Conservation (phyloP, 2,329 filamentous ascomycete genomes). For the Dothistroma septosporum region DNA sequence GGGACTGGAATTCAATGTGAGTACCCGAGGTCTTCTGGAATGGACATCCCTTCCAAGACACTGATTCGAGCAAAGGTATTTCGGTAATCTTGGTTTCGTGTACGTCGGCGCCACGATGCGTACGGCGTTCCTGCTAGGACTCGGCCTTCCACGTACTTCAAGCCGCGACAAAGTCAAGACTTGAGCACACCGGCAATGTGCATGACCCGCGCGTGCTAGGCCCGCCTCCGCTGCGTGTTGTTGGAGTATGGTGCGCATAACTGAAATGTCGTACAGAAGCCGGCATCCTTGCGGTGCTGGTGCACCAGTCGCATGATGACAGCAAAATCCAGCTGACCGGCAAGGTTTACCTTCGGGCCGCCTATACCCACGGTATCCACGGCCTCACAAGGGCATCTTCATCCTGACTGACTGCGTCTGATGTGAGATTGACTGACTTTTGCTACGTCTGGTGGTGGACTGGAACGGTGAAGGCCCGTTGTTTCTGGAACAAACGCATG, state of each 20-base stretch:
- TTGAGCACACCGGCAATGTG: background rate
- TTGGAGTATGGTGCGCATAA: conserved; percentile 1
- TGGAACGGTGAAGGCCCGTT: background rate
- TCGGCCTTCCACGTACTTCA: conserved; percentile 23
- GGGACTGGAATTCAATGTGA: conserved; percentile 37
- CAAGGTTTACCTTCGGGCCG: conserved; percentile 3
- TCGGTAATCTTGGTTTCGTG: conserved; percentile 33
- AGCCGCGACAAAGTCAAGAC: background rate
- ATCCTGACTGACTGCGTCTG: background rate
- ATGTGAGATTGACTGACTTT: too few relatives aligned
- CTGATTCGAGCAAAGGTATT: background rate
- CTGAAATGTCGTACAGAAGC: background rate
- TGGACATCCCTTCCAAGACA: background rate
- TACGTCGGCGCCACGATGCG: conserved; percentile 35
- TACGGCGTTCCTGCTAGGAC: conserved; percentile 32
- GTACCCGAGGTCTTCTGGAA: background rate
- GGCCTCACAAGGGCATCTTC: background rate
- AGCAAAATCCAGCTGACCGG: background rate
- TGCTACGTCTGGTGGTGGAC: background rate
- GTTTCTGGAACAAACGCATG: background rate
- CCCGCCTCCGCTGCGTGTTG: background rate
- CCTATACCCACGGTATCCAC: background rate
- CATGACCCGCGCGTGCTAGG: background rate
- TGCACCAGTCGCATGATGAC: background rate
- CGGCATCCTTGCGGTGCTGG: background rate